Evolutionary conservation across 331 rosid species (phyloP), one percentile per base, ranked within the genome.

Genomic region (Spiraea crenata): DNA sequence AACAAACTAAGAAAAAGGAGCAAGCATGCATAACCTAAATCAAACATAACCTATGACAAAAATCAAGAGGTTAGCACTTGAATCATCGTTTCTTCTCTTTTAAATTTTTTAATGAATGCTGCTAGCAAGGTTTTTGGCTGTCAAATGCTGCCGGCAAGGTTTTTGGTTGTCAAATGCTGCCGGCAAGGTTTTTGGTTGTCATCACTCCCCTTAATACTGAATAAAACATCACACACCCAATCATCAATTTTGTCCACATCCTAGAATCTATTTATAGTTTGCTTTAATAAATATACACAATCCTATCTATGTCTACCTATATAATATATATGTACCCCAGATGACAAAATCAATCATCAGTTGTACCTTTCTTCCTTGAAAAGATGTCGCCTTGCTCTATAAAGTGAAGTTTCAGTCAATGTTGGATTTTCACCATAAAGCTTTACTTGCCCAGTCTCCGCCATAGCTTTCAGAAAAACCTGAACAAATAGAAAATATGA

Each of bases 401-500:
- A 95, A 57, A 91, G 96, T 66, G 99, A 82, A 68, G 90, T 83
- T 86, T 95, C 99, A 5, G 99, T 82, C 73, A 91, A 71, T 39
- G 99, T 95, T 60, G 99, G 98, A n/a, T 76, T 64, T 67, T 95
- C 95, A 56, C 99, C 98, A 37, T 91, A 85, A 46, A 95, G 82
- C 85, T 95, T 86, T 71, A 95, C 74, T 77, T 87, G 96, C 66
- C 98, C 99, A 40, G 96, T 89, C 85, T 89, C 93, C 48, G 98
- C 98, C 98, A 95, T 95, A 72, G 98, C 99, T 84, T 91, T 91
- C 79, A 95, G 87, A 80, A 95, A 95, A 82, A 88, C 99, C 99
- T 91, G 85, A 67, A 75, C 35, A 63, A 58, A 15, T 73, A 20
- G 50, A 35, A 68, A 79, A 54, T 57, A 58, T 39, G 67, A 67